Conservation (phyloP, 2,329 filamentous ascomycete genomes). For the Colletotrichum horii region DNA sequence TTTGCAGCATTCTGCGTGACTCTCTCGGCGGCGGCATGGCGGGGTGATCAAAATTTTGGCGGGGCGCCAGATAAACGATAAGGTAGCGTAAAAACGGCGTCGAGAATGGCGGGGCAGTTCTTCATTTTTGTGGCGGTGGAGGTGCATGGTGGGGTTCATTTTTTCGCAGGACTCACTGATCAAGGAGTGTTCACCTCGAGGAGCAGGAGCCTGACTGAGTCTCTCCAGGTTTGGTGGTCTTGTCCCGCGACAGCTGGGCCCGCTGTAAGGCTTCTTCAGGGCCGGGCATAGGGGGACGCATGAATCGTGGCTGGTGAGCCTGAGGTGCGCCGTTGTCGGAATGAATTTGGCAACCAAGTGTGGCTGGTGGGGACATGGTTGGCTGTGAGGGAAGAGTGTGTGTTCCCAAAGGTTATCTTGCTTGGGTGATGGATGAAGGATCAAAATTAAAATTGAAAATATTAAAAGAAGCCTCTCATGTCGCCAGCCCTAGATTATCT, state of each 20-base stretch:
- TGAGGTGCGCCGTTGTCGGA: background rate
- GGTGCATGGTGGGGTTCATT: background rate
- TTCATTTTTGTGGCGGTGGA: conserved; percentile 19
- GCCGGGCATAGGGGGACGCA: background rate
- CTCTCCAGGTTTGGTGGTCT: background rate
- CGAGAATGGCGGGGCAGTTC: conserved; percentile 10
- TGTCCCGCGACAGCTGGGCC: background rate
- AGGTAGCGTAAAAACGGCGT: conserved; percentile 2
- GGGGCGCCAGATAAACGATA: conserved; percentile 18
- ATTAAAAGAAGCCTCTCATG: background rate
- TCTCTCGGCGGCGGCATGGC: conserved; percentile 15
- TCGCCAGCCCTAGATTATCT: background rate
- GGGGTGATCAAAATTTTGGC: conserved; percentile 21
- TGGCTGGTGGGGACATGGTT: background rate
- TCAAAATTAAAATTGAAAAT: background rate
- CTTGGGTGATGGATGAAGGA: background rate
- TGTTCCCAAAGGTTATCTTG: background rate
- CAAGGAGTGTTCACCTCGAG: background rate
- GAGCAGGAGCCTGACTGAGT: background rate
- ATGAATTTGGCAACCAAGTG: background rate
- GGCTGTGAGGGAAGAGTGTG: background rate
- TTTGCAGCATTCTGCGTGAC: conserved; percentile 16
- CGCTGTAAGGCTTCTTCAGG: background rate
- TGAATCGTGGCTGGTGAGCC: conserved; percentile 1
- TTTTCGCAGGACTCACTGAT: background rate